Evolutionary conservation across 257 asterid genomes (phyloP).

Genomic region (Nicotiana obtusifolia): DNA sequence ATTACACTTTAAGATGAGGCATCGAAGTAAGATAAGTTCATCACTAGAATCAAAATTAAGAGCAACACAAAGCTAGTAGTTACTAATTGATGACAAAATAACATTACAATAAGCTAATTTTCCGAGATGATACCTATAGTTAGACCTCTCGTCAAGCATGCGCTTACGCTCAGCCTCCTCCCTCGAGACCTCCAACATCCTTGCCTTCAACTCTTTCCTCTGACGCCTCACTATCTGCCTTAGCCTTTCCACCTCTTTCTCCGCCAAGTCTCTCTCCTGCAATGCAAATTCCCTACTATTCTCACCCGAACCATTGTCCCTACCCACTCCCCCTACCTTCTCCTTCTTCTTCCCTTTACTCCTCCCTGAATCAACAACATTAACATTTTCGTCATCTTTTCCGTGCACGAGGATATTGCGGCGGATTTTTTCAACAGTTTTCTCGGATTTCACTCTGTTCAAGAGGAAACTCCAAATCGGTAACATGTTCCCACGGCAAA

Average conservation of each 20-base stretch:
- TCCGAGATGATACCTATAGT: conserved; percentile 57
- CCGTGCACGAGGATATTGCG: conserved; percentile 90
- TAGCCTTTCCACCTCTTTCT: conserved; percentile 96
- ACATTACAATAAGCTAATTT: neutral
- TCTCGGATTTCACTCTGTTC: conserved; percentile 87
- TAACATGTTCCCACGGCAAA: conserved; percentile 96
- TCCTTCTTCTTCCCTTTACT: conserved; percentile 24
- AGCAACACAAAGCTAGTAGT: neutral
- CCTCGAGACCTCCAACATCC: conserved; percentile 90
- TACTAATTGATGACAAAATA: neutral
- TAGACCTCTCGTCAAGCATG: conserved; percentile 84
- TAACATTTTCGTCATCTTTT: conserved; percentile 39
- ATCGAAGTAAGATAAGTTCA: neutral
- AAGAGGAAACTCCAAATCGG: conserved; percentile 82
- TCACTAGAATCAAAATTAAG: neutral
- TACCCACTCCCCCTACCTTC: conserved; percentile 22
- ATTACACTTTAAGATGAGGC: neutral
- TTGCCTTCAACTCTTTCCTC: conserved; percentile 85
- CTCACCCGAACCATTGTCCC: conserved; percentile 23
- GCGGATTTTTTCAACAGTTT: conserved; percentile 84
- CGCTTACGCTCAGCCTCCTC: conserved; percentile 97
- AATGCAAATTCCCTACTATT: conserved; percentile 76
- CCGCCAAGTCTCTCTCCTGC: conserved; percentile 92
- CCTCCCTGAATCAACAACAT: conserved; percentile 30
- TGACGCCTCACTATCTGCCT: conserved; percentile 92